Base-by-base conservation (phyloP, 176 grass and related monocot species). In the Paspalum vaginatum region DNA sequence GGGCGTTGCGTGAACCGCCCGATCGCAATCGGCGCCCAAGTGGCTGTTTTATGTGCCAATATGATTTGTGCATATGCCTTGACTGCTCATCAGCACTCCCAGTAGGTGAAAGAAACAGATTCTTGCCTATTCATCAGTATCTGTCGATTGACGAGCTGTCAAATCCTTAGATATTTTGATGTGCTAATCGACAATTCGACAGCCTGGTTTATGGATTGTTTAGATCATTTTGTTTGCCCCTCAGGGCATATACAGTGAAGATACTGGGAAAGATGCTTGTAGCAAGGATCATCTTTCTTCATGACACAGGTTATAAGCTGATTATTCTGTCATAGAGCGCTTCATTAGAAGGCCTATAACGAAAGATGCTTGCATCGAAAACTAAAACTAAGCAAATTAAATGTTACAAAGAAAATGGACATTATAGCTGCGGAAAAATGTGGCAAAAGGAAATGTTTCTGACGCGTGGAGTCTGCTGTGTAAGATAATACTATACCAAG, bases 31-130 rank as follows among this genome's bases (percentile, higher is more conserved):
- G 9, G 46, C 5, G 45, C 45, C 9, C 0, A 81, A 38, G 55
- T 24, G 11, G 2, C 44, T 15, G 25, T 38, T 64, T 64, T 8
- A 49, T 63, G 75, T 64, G 46, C 79, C 27, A 76, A 76, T 26
- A 84, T 84, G 51, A 42, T 68, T 59, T 4, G 61, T 17, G 25
- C 21, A 45, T 5, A 67, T 84, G 24, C 5, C 44, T 48, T 22
- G 81, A 61, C 71, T 67, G 18, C 16, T 56, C 48, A 22, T 37
- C 78, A 55, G 17, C 44, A 49, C 5, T 5, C 14, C 3, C 0
- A 3, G 49, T 1, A 21, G 44, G 45, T 32, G 26, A 48, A 11
- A 13, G 8, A 70, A 70, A 32, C 3, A 71, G 50, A 71, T 15
- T 8, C 2, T 49, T 50, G 22, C 47, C 4, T 20, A 49, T 46